Percentiles rank a stretch among this genome's conserved stretches.
phyloP scores from a whole-genome alignment of 306 rosid genomes.

The Gleditsia sinensis region DNA sequence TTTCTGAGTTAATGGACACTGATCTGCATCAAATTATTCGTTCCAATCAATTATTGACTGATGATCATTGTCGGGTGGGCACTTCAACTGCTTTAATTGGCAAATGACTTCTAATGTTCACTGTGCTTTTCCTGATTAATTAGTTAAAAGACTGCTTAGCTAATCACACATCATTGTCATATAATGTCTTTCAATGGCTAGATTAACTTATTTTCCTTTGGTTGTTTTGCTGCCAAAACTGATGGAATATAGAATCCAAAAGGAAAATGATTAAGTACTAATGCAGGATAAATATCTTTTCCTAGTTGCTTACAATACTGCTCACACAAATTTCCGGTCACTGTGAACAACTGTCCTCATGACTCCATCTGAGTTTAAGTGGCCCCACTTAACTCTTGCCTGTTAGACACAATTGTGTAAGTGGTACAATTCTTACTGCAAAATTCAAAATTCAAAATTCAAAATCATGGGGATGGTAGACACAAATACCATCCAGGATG shows the following conservation, averaged over 20 bases:
- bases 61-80: slow-evolving; percentile 96
- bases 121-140: neutral
- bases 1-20: slow-evolving; percentile 89
- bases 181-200: neutral
- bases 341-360: neutral
- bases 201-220: neutral
- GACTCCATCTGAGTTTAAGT: neutral
- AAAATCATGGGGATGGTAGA: neutral
- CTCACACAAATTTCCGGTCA: neutral
- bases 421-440: neutral
- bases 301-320: neutral
- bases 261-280: slow-evolving; percentile 7
- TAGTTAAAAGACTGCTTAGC: slow-evolving; percentile 7
- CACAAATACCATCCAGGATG: neutral
- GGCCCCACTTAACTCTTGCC: neutral
- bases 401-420: neutral
- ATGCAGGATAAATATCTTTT: neutral
- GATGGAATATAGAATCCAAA: neutral
- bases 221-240: slow-evolving; percentile 16
- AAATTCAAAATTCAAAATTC: neutral
- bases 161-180: neutral
- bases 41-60: slow-evolving; percentile 78
- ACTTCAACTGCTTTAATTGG: slow-evolving; percentile 28
- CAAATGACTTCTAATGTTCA: slow-evolving; percentile 21
- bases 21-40: slow-evolving; percentile 94